Evolutionary conservation across 257 asterid species (phyloP), one percentile per base, ranked within the genome.

Genomic region (Thymus mandschuricus): DNA sequence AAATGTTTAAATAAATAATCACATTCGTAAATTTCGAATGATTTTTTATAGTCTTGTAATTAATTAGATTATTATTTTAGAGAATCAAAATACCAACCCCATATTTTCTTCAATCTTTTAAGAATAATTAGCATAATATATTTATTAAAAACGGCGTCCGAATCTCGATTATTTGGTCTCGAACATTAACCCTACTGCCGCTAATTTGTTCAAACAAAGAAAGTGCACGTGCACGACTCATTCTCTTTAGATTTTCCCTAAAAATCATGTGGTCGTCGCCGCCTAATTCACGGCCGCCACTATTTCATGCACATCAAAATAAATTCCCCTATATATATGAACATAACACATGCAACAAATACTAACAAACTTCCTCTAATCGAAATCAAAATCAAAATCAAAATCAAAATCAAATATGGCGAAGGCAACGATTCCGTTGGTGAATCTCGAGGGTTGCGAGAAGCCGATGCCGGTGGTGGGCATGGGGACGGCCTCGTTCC

Each of bases 401-500:
- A 2, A 4, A 9, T 10, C 11, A 31, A 6, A 59, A 59, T 34
- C 40, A 11, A 4, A 49, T 6, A 81, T 81, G 86, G 81, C 46
- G 15, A 43, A 2, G n/a, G 10, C 51, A 28, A 11, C 49, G 11
- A 70, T 83, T 2, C 87, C 87, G 33, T 7, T 64, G 1, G 79
- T 85, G 50, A 71, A 41, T 9, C 58, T 85, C 60, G 49, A 12
- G 1, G 72, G 81, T 7, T 75, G 85, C 66, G 79, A 76, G 1
- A 76, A 80, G 73, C 11, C 83, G 46, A 84, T 87, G 79, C 92
- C 94, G 10, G 72, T 80, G 34, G 73, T 85, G 2, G 86, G 80
- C 13, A 73, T 89, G 81, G 94, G 92, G 2, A 87, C 94, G 11
- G 60, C 74, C 5, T 3, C 86, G 8, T 72, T 65, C 27, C 88